Conservation (phyloP, 2,329 filamentous ascomycete species). For the Ophiostoma angusticollis region DNA sequence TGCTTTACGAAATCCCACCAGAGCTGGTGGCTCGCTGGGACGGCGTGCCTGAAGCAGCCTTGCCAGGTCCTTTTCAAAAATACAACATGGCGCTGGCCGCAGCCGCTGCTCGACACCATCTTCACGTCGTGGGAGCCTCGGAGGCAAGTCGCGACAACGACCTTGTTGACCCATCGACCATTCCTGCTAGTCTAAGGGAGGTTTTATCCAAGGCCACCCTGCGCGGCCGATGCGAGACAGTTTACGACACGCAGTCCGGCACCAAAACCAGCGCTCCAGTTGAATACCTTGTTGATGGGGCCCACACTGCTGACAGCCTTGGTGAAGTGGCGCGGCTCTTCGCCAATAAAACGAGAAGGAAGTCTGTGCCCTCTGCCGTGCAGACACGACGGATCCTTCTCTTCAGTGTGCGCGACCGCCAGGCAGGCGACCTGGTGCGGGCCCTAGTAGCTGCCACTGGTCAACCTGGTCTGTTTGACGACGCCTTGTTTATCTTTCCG, state of each 20-base stretch:
- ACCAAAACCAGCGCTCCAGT: conserved; percentile 53
- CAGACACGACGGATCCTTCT: conserved; percentile 51
- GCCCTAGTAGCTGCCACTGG: conserved; percentile 28
- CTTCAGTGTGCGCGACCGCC: conserved; percentile 72
- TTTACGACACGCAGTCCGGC: conserved; percentile 37
- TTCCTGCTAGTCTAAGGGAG: conserved; percentile 22
- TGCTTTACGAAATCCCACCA: conserved; percentile 31
- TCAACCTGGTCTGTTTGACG: conserved; percentile 23
- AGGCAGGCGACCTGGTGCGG: conserved; percentile 40
- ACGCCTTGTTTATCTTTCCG: conserved; percentile 13
- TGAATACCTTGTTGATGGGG: conserved; percentile 79
- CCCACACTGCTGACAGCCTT: conserved; percentile 85
- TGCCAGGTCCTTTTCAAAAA: conserved; percentile 37
- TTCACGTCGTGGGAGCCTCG: conserved; percentile 4
- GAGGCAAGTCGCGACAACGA: conserved; percentile 12
- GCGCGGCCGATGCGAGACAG: conserved; percentile 63
- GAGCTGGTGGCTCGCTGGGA: conserved; percentile 33
- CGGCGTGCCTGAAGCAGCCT: conserved; percentile 35
- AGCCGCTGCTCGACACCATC: conserved; percentile 17
- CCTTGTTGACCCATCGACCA: conserved; percentile 36
- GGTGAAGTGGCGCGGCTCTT: conserved; percentile 77
- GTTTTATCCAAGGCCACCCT: conserved; percentile 67
- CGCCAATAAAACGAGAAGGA: conserved; percentile 10
- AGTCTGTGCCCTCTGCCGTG: conserved; percentile 14
- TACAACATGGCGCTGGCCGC: conserved; percentile 39